Conservation (phyloP, 2,329 filamentous ascomycete species). For the Talaromyces sp. region DNA sequence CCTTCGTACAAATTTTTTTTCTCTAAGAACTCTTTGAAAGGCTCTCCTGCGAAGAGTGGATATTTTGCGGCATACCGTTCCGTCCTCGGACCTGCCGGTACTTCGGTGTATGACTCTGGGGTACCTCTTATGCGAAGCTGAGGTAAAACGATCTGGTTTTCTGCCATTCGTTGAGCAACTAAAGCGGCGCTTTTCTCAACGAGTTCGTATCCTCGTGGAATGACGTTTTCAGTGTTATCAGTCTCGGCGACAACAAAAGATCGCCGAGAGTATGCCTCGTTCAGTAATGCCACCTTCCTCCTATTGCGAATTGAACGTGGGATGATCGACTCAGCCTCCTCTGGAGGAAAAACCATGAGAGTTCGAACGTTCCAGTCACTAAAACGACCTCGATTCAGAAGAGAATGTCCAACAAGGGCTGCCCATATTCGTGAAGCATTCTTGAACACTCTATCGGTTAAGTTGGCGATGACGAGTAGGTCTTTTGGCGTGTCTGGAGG, state of each 20-base stretch:
- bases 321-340: constrained; percentile 58
- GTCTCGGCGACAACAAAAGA: constrained; percentile 54
- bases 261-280: constrained; percentile 49
- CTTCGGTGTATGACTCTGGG: constrained; percentile 16
- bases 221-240: constrained; percentile 30
- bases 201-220: constrained; percentile 26
- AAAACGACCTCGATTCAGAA: constrained; percentile 62
- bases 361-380: constrained; percentile 75
- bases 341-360: constrained; percentile 66
- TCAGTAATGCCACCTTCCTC: constrained; percentile 56
- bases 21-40: constrained; percentile 19
- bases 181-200: constrained; percentile 25
- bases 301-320: constrained; percentile 58
- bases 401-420: constrained; percentile 55
- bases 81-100: neutral
- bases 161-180: constrained; percentile 30
- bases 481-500: constrained; percentile 55
- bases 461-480: constrained; percentile 70
- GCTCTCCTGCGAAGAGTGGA: constrained; percentile 30
- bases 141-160: constrained; percentile 30
- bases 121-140: constrained; percentile 24
- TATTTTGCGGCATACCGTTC: neutral
- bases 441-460: constrained; percentile 43
- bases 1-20: neutral
- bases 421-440: constrained; percentile 54